Base-by-base conservation (phyloP, 805 yeast species). In the Schizosaccharomyces japonicus region DNA sequence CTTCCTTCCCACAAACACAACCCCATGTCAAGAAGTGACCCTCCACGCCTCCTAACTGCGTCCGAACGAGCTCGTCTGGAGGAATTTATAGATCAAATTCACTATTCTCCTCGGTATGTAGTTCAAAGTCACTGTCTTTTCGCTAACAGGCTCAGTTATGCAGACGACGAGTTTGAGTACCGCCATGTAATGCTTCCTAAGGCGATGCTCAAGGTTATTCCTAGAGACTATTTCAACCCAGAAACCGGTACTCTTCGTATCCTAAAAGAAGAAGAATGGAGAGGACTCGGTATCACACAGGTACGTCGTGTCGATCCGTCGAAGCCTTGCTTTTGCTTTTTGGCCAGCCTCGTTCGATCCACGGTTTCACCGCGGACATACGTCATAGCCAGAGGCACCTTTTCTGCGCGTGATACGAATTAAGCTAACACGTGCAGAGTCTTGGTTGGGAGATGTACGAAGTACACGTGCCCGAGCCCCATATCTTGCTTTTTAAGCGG, bases 171-270 rank as follows among this genome's bases (percentile, higher is more conserved):
- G 39, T 79, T 72, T 58, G 99, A 90, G 66, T 90, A 87, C 63
- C 70, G 98, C 60, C 99, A 90, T 60, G 99, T 90, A 45, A 85
- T 90, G 74, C 71, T 90, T 48, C 99, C 99, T 53, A 84, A 92
- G 59, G 83, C 80, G 52, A 82, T 90, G 94, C 71, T 90, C 49
- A 87, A 85, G 61, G 82, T 76, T 29, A 83, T 92, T 49, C 98
- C 98, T 7, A 74, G 78, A 39, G 98, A 92, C 59, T 92, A 85
- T 59, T 90, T 90, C 68, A 78, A 80, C 57, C 76, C 84, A 1
- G 94, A 85, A 50, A 82, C 94, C 2, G 96, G 96, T 4, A 90
- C 98, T 0, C 68, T 90, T 55, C 75, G 94, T 54, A 82, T 90
- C 40, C 66, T 90, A 34, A 63, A 80, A 45, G 99, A 90, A 61